Evolutionary conservation across 768 basidiomycete species (phyloP), one percentile per base, ranked within the genome.

Genomic region (Phylloporus sp.): DNA sequence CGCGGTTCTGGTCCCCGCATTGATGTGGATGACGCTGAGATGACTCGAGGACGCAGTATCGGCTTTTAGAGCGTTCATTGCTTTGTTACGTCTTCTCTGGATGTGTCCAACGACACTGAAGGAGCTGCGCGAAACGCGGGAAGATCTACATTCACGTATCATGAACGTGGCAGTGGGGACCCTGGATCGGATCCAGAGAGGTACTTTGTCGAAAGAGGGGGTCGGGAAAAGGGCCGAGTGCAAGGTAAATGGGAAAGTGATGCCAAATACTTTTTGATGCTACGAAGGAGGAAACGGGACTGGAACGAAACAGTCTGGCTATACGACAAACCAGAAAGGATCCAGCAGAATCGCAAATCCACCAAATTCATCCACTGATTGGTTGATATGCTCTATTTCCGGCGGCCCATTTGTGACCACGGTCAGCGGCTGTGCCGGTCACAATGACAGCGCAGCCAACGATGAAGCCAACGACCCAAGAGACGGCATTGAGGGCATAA

Each of bases 21-120:
- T 84, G 54, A 91, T 93, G 91, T 94, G 91, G 90, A 82, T 92
- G 71, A 78, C 86, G 15, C 71, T 94, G 49, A 80, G 91, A 41
- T 93, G 90, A 89, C 71, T 88, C 32, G 91, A 94, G 61, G 91
- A 93, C 54, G 81, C 84, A 1, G 73, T 90, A 4, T 78, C 89
- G 0, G 80, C 89, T 5, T 82, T 86, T 59, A 81, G 91, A 34
- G 91, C 91, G 4, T 78, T 84, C 51, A 67, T 72, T 0, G 71
- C 82, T 2, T 75, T 93, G 13, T 54, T 70, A 6, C 77, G 82
- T 13, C 70, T 93, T 8, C 64, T 92, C 10, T 64, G 73, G 34
- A 77, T 87, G 18, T 84, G 86, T 7, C 75, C 77, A 38, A 58
- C 69, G 4, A 77, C 77, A 4, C 65, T 93, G 44, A 70, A 74